A percentile compares a stretch with the other conserved stretches of the same genome.
phyloP scores from a whole-genome alignment of 2,329 filamentous ascomycete genomes.

The Cadophora sp. region DNA sequence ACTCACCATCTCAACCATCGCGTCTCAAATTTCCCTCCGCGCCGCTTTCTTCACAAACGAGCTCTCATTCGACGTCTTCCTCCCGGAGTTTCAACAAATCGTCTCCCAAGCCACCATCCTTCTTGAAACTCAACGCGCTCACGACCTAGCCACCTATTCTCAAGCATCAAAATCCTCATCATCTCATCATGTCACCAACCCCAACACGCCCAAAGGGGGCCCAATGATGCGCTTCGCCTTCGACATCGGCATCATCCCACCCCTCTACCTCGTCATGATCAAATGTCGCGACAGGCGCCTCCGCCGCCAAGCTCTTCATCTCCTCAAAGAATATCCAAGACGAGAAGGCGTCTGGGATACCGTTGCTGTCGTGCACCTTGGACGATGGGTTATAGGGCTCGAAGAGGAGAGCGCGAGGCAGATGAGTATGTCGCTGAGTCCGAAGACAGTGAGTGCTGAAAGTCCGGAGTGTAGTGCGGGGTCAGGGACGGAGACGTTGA shows the following conservation, averaged over 20 bases:
- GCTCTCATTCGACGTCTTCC: conserved; percentile 29
- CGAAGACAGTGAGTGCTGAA: neutral
- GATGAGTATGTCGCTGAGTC: conserved; percentile 9
- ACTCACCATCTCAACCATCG: conserved; percentile 24
- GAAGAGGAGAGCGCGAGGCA: conserved; percentile 32
- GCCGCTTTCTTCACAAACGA: conserved; percentile 31
- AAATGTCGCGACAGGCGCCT: conserved; percentile 64
- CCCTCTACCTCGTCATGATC: conserved; percentile 67
- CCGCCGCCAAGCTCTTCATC: conserved; percentile 65
- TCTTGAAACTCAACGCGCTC: conserved; percentile 23
- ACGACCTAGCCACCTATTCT: neutral
- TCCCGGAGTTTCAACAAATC: conserved; percentile 29
- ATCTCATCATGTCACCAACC: neutral
- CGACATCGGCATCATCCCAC: conserved; percentile 67
- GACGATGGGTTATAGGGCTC: conserved; percentile 31
- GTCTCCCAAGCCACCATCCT: conserved; percentile 22
- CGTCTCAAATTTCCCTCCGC: conserved; percentile 28
- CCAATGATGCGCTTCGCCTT: conserved; percentile 57
- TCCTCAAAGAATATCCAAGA: conserved; percentile 63
- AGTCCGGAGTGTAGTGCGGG: neutral
- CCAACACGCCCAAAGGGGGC: neutral
- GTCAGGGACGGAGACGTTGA: neutral
- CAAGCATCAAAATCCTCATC: neutral
- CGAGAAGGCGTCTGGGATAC: conserved; percentile 72
- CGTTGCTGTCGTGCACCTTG: conserved; percentile 25